phyloP scores from a whole-genome alignment of 1,284 basidiomycete species.

The Heterobasidion irregulare region DNA sequence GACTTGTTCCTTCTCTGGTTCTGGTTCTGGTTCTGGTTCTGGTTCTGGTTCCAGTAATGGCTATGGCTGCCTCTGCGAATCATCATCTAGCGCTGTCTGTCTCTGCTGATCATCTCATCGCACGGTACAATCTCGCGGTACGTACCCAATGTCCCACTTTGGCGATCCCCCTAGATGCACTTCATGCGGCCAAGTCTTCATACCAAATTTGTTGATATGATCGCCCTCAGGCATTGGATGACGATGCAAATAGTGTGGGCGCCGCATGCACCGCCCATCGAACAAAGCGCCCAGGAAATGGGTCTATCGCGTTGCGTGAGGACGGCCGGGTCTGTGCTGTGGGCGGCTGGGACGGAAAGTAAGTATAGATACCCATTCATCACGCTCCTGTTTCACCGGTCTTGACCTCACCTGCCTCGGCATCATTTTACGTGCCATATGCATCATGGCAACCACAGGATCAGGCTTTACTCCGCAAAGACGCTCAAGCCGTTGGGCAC shows the following conservation, averaged over 20 bases:
- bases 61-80: conserved; percentile 62
- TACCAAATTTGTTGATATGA: too few relatives aligned
- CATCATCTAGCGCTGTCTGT: conserved; percentile 64
- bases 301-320: conserved; percentile 62
- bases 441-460: conserved; percentile 29
- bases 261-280: conserved; percentile 28
- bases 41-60: conserved; percentile 78
- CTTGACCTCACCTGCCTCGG: conserved; percentile 48
- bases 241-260: conserved; percentile 6
- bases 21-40: too few relatives aligned
- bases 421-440: too few relatives aligned
- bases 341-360: conserved; percentile 89
- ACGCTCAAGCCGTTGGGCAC: conserved; percentile 74
- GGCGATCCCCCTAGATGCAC: too few relatives aligned
- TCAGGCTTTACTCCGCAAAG: conserved; percentile 72
- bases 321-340: conserved; percentile 73
- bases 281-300: conserved; percentile 78
- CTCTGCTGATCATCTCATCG: conserved; percentile 78
- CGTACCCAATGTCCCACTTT: conserved; percentile 11
- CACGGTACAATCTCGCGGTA: conserved; percentile 57
- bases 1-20: background rate
- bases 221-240: conserved; percentile 2
- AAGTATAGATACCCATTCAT: conserved; percentile 17
- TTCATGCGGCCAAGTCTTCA: too few relatives aligned
- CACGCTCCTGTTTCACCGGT: conserved; percentile 29